Conservation (phyloP, 2,329 filamentous ascomycete species). For the Ascochyta pisi region DNA sequence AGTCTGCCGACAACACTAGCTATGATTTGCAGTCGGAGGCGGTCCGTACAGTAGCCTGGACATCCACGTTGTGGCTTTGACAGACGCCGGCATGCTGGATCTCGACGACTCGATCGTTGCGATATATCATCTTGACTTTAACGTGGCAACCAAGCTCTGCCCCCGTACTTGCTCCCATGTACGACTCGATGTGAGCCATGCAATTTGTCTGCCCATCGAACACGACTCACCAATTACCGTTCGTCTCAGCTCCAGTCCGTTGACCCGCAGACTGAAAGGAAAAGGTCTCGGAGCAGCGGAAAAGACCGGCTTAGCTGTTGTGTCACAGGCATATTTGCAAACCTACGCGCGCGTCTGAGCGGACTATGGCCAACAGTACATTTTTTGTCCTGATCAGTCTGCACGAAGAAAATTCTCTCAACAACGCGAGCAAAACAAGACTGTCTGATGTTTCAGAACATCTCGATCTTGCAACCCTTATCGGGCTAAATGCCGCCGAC, state of each 20-base stretch:
- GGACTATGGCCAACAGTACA: neutral
- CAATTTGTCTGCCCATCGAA: neutral
- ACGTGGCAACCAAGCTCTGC: neutral
- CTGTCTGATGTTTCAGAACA: neutral
- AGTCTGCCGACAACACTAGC: conserved; percentile 6
- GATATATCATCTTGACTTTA: neutral
- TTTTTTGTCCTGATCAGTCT: conserved; percentile 8
- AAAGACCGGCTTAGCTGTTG: conserved; percentile 8
- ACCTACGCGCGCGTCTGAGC: conserved; percentile 8
- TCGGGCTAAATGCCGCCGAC: neutral
- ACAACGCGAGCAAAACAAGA: neutral
- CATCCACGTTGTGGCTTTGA: conserved; percentile 17
- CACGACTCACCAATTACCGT: neutral
- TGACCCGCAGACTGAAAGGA: neutral
- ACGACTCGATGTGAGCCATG: conserved; percentile 4
- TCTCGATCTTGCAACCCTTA: conserved; percentile 1
- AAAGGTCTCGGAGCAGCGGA: conserved; percentile 8
- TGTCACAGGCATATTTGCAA: neutral
- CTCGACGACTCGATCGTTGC: conserved; percentile 8
- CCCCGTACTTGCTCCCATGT: neutral
- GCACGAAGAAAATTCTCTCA: conserved; percentile 3
- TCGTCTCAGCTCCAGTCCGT: neutral
- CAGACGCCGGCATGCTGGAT: conserved; percentile 6
- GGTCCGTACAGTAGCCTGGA: conserved; percentile 8
- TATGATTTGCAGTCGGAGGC: conserved; percentile 18